These are phyloP conservation scores for Diatrype stigma DNA, from an alignment of 2,329 filamentous ascomycete genomes.

Conservation along the genomic window DNA sequence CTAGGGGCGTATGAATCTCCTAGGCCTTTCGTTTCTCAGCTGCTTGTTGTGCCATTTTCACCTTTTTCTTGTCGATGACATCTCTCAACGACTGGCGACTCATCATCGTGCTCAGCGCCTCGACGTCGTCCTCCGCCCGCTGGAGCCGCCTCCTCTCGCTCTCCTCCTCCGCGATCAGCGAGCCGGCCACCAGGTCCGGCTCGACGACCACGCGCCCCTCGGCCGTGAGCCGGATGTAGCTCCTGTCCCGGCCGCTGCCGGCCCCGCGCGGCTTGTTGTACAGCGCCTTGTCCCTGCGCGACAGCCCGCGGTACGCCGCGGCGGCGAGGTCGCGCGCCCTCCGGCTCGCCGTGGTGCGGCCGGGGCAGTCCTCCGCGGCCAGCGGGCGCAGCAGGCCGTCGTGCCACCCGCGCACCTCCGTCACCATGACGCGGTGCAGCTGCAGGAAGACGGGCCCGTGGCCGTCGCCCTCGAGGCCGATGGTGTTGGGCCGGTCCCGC, in stretches of 20 bases:
- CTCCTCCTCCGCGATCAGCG: too few species aligned
- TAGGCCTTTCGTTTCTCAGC: too few species aligned
- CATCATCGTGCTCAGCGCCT: too few species aligned
- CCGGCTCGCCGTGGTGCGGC: constrained; percentile 4
- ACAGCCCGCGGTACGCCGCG: background rate
- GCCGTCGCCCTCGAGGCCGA: constrained; percentile 7
- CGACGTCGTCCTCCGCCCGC: too few species aligned
- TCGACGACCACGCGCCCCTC: constrained; percentile 5
- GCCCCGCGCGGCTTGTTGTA: background rate
- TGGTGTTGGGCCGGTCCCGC: constrained; percentile 8
- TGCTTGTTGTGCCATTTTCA: too few species aligned
- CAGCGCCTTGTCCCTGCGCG: background rate
- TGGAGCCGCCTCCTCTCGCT: too few species aligned
- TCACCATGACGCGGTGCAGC: constrained; percentile 17
- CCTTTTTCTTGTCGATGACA: too few species aligned
- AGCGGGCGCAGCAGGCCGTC: constrained; percentile 6
- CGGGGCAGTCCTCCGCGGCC: constrained; percentile 14
- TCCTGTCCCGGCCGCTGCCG: background rate
- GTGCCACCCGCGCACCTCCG: constrained; percentile 15
- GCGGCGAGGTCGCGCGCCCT: background rate
- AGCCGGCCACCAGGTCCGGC: too few species aligned
- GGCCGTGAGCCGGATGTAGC: constrained; percentile 1
- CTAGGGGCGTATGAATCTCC: too few species aligned
- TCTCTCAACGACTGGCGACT: too few species aligned
- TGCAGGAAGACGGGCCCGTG: constrained; percentile 18